Conservation (phyloP, 176 grass and related monocot genomes). For the Avena insularis region DNA sequence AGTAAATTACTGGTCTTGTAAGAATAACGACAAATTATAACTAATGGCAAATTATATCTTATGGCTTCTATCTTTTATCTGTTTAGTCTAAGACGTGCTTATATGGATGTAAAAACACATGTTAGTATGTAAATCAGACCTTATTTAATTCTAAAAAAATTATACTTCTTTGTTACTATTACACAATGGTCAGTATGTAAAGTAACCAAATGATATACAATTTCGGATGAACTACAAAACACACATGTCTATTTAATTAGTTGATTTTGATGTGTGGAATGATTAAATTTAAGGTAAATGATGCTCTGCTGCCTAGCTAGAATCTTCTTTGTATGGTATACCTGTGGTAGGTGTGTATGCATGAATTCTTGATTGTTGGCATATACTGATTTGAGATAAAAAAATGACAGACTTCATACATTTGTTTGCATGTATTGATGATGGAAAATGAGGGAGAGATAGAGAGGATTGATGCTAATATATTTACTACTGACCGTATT, state of each 20-base stretch:
- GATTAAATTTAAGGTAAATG: background rate
- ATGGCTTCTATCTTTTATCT: background rate
- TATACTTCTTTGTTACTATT: background rate
- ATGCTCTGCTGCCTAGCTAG: no score
- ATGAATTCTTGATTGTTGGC: no score
- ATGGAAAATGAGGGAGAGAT: no score
- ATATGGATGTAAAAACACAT: background rate
- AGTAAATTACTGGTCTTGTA: conserved; percentile 18
- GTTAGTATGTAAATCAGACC: background rate
- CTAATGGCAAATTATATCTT: background rate
- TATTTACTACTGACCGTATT: no score
- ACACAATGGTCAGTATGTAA: background rate
- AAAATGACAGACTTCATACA: no score
- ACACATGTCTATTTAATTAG: background rate
- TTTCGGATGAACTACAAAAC: background rate
- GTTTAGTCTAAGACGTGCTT: background rate
- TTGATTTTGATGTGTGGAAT: background rate
- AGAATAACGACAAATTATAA: background rate
- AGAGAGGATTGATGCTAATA: no score
- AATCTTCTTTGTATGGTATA: no score
- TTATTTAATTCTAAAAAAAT: no score
- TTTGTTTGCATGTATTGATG: no score
- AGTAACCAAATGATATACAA: background rate
- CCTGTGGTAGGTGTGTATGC: no score
- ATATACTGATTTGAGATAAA: no score